Evolutionary conservation across 306 rosid species (phyloP).

Genomic region (Gastrolobium villosum): DNA sequence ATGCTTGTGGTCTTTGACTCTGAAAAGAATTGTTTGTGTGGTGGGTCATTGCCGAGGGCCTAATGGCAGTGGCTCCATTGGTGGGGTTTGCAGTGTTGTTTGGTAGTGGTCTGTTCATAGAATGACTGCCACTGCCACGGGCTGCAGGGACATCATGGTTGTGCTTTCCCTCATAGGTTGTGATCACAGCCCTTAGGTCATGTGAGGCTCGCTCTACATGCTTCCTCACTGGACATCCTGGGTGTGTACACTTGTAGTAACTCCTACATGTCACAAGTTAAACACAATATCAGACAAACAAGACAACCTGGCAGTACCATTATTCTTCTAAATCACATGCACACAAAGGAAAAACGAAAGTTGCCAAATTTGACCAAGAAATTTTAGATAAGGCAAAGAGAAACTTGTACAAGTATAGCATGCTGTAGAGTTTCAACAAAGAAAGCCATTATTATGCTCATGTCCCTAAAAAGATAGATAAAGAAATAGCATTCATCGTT

Average conservation of each 20-base stretch:
- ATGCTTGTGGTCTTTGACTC: constrained; percentile 46
- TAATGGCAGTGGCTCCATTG: constrained; percentile 46
- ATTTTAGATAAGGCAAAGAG: constrained; percentile 10
- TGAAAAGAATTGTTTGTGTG: constrained; percentile 46
- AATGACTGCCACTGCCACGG: constrained; percentile 76
- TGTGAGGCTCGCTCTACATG: constrained; percentile 93
- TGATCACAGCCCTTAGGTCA: constrained; percentile 85
- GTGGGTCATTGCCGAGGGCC: constrained; percentile 54
- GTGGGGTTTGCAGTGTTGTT: constrained; percentile 43
- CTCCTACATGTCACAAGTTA: constrained; percentile 64
- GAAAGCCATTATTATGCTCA: background rate
- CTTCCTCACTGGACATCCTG: constrained; percentile 91
- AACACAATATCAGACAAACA: constrained; percentile 36
- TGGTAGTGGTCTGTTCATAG: constrained; percentile 64
- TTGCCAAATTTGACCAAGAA: constrained; percentile 48
- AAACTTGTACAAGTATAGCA: background rate
- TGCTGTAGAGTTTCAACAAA: constrained; percentile 4
- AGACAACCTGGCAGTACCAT: background rate
- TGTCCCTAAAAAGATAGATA: constrained; percentile 14
- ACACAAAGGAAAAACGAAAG: background rate
- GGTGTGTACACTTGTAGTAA: constrained; percentile 90
- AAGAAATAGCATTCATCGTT: constrained; percentile 27
- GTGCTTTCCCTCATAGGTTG: constrained; percentile 96
- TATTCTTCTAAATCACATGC: constrained; percentile 36
- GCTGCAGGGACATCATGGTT: constrained; percentile 96